A percentile compares a stretch with the other conserved stretches of the same genome.
phyloP scores from a whole-genome alignment of 2,329 filamentous ascomycete genomes.

The Nectriaceae sp. region DNA sequence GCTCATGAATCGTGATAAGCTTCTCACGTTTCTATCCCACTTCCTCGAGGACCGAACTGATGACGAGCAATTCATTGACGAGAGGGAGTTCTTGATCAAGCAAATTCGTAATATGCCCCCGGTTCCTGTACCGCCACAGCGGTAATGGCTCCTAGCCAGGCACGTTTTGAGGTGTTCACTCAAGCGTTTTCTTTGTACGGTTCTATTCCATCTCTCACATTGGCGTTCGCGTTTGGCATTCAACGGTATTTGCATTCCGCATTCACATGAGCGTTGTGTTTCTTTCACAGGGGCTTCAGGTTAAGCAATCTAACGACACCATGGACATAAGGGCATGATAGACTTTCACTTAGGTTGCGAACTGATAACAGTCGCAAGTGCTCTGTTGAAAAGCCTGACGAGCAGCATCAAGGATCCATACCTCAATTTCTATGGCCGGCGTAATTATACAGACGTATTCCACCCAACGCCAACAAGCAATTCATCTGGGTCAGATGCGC shows the following conservation, averaged over 20 bases:
- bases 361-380: no score
- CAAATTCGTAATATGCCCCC: constrained; percentile 76
- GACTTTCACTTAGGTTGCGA: no score
- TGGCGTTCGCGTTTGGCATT: background rate
- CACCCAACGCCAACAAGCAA: constrained; percentile 24
- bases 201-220: background rate
- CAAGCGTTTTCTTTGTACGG: background rate
- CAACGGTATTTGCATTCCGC: background rate
- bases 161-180: background rate
- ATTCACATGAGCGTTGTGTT: constrained; percentile 1
- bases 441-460: constrained; percentile 28
- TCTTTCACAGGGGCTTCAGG: background rate
- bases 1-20: constrained; percentile 91
- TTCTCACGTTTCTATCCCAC: constrained; percentile 84
- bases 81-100: constrained; percentile 95
- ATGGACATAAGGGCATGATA: background rate
- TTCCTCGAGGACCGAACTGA: constrained; percentile 95
- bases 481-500: constrained; percentile 19
- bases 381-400: no score
- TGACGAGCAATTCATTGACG: constrained; percentile 97
- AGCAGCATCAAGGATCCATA: background rate
- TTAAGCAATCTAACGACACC: background rate
- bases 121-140: constrained; percentile 55
- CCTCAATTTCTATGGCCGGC: constrained; percentile 12
- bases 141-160: constrained; percentile 29